Evolutionary conservation across 768 basidiomycete species (phyloP).

Genomic region (Agaricus subrufescens): DNA sequence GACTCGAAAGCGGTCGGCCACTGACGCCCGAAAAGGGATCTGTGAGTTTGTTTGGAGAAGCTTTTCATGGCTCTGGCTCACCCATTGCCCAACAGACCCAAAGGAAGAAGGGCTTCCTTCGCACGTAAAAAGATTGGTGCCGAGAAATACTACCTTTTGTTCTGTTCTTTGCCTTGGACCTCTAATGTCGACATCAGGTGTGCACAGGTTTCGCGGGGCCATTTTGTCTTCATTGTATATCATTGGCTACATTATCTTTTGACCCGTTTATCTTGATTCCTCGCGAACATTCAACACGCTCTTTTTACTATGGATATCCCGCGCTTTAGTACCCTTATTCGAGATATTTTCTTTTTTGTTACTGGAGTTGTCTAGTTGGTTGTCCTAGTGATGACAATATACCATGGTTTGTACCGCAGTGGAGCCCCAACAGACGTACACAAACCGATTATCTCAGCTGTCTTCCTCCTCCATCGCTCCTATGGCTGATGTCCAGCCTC

Average conservation of each 20-base stretch:
- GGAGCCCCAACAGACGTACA: constrained; percentile 10
- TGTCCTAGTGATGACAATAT: constrained; percentile 41
- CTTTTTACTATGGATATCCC: constrained; percentile 50
- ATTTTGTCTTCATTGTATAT: constrained; percentile 32
- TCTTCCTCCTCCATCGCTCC: constrained; percentile 17
- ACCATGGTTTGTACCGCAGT: constrained; percentile 26
- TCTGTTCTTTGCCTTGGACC: constrained; percentile 17
- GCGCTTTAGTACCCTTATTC: constrained; percentile 43
- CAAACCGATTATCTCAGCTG: constrained; percentile 14
- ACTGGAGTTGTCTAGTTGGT: constrained; percentile 35
- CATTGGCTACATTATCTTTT: constrained; percentile 31
- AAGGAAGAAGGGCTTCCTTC: constrained; percentile 75
- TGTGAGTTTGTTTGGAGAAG: constrained; percentile 42
- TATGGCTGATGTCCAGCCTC: constrained; percentile 69
- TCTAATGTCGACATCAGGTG: constrained; percentile 25
- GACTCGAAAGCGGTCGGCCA: constrained; percentile 90
- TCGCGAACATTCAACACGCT: constrained; percentile 51
- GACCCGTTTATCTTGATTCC: constrained; percentile 43
- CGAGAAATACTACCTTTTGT: constrained; percentile 21
- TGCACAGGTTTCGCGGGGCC: constrained; percentile 21
- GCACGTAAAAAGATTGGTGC: constrained; percentile 41
- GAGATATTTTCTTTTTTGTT: constrained; percentile 31
- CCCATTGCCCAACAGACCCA: constrained; percentile 36
- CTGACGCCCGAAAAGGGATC: constrained; percentile 91
- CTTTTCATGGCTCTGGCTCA: constrained; percentile 14